Base-by-base conservation (phyloP, 1,284 basidiomycete genomes). In the Pseudozyma tsukubaensis region DNA sequence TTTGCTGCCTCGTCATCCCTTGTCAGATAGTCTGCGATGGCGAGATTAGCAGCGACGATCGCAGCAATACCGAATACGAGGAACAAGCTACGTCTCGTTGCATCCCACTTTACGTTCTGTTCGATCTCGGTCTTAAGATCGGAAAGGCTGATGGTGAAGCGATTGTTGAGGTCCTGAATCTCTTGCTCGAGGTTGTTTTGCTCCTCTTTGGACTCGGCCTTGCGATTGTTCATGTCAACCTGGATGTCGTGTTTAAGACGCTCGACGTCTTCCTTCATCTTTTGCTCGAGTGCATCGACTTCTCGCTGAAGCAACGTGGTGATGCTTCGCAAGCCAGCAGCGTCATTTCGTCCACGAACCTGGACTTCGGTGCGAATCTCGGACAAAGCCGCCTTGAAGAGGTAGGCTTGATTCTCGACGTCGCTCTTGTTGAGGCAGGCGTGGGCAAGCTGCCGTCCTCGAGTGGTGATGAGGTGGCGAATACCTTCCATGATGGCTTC, bases 171-270 rank as follows among this genome's bases (percentile, higher is more conserved):
- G 42, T 85, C 95, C 89, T 98, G 94, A 59, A 97, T 93, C 35
- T 88, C 87, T 64, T 97, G 92, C 79, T 96, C 94, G 78, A 92
- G 90, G 47, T 89, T 88, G 86, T 97, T 97, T 76, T 93, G 85
- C 62, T 97, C 94, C 13, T 91, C 89, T 82, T 91, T 92, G n/a
- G 91, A 90, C 84, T 99, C 97, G 76, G 92, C 92, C 86, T 96
- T 98, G 64, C 95, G 89, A 72, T 91, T 94, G 83, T 97, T 94
- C 78, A 98, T 88, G 64, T 99, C 96, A 89, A 99, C 94, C 85
- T 98, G 94, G 62, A 96, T 92, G 80, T 98, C 94, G 82, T 97
- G 94, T 85, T 94, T 94, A 79, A 99, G 87, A 39, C 89, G 91
- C 24, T 89, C 90, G 44, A 99, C 87, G 79, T 97, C 94, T 85